A percentile compares a stretch with the other conserved stretches of the same genome.
Evolutionary conservation across 805 yeast species (phyloP).

Genomic region (Tetrapisispora phaffii): DNA sequence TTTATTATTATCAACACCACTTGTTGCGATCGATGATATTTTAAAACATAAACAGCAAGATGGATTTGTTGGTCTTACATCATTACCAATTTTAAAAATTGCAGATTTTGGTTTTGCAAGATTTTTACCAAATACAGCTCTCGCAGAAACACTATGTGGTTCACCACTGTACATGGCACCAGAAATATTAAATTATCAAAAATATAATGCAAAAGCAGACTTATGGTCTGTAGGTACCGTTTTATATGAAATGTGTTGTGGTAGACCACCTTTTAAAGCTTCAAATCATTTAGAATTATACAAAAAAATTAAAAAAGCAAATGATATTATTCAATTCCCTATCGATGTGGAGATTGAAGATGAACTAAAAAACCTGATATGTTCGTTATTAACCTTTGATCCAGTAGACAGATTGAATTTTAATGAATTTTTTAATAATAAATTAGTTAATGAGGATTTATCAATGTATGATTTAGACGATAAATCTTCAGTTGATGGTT

Average conservation of each 20-base stretch:
- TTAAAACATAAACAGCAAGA: conserved; percentile 45
- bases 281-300: conserved; percentile 84
- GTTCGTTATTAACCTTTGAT: conserved; percentile 67
- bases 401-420: conserved; percentile 86
- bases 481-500: conserved; percentile 41
- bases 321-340: conserved; percentile 74
- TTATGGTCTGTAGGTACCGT: conserved; percentile 98
- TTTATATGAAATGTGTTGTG: conserved; percentile 87
- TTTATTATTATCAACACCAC: conserved; percentile 63
- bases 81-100: conserved; percentile 79
- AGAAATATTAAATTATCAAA: conserved; percentile 86
- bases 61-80: conserved; percentile 72
- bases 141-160: conserved; percentile 97
- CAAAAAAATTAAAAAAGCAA: conserved; percentile 73
- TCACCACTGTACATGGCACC: conserved; percentile 99
- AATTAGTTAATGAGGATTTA: conserved; percentile 49
- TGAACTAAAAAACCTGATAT: conserved; percentile 58
- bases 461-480: conserved; percentile 28
- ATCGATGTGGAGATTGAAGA: conserved; percentile 51
- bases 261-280: conserved; percentile 94
- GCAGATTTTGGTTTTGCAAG: conserved; percentile 98
- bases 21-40: conserved; percentile 30
- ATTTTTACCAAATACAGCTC: conserved; percentile 80
- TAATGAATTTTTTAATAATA: conserved; percentile 73
- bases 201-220: conserved; percentile 94